These are phyloP conservation scores for Fusarium vanettenii DNA, from an alignment of 2,329 filamentous ascomycete species.

Conservation along the genomic window DNA sequence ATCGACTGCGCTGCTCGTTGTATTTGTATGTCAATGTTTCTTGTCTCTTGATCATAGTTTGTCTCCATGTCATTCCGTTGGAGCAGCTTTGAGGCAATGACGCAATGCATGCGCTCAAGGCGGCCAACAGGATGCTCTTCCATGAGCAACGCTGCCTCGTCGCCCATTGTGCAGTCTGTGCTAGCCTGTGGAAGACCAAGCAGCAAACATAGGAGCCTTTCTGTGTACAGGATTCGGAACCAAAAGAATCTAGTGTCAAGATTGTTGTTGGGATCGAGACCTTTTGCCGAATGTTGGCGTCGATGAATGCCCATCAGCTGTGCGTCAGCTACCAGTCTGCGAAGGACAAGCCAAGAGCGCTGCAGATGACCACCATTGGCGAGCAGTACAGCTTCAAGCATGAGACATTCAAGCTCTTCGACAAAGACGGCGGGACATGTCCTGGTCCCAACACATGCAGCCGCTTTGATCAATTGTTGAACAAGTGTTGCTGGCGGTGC, in stretches of 20 bases:
- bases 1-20: not conserved
- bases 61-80: not conserved
- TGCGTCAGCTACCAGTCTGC: conserved; percentile 60
- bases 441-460: not conserved
- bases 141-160: not conserved
- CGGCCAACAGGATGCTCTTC: not conserved
- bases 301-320: conserved; percentile 51
- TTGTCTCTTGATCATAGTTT: not conserved
- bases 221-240: not conserved
- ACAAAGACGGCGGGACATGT: not conserved
- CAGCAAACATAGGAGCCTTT: not conserved
- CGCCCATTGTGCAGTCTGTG: not conserved
- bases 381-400: conserved; percentile 49
- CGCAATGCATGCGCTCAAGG: not conserved
- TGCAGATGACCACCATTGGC: conserved; percentile 63
- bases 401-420: not conserved
- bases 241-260: not conserved
- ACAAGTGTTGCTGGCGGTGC: not conserved
- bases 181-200: not conserved
- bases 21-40: not conserved
- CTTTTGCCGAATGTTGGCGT: not conserved
- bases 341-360: conserved; percentile 61
- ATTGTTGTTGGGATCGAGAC: not conserved
- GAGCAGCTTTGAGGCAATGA: not conserved
- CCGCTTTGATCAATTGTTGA: not conserved